Evolutionary conservation across 768 basidiomycete species (phyloP).

Genomic region (Collybiopsis confluens): DNA sequence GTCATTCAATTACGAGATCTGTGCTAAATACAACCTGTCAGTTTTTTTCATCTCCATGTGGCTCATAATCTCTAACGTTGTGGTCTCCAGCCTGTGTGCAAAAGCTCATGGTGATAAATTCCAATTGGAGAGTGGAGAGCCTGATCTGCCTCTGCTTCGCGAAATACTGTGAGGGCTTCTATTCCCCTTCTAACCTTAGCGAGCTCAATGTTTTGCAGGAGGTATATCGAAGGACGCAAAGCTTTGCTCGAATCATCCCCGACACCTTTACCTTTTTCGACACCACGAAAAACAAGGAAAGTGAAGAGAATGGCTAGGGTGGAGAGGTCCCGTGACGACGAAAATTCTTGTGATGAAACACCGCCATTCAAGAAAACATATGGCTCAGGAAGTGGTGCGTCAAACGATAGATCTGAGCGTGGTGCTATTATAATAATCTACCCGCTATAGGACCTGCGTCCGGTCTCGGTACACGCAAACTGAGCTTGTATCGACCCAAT

Average conservation of each 20-base stretch:
- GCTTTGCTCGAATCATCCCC: neutral
- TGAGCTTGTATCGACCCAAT: neutral
- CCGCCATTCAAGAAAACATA: neutral
- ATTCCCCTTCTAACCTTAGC: neutral
- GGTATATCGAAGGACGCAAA: neutral
- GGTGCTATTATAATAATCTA: too few relatives aligned
- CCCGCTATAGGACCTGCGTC: too few relatives aligned
- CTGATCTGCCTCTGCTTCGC: neutral
- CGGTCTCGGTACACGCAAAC: neutral
- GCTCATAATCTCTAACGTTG: neutral
- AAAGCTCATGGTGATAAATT: neutral
- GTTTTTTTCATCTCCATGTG: neutral
- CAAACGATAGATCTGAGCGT: neutral
- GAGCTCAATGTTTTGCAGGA: neutral
- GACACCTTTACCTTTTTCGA: neutral
- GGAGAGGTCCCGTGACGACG: neutral
- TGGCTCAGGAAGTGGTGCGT: neutral
- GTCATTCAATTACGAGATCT: neutral
- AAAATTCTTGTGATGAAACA: neutral
- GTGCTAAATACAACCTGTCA: neutral
- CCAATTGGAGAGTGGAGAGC: neutral
- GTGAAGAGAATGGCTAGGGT: neutral
- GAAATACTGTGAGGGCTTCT: neutral
- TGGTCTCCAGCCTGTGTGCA: neutral
- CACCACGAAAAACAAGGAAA: neutral